Conservation (phyloP, 1,284 basidiomycete genomes). For the Ceratobasidium papillatum region DNA sequence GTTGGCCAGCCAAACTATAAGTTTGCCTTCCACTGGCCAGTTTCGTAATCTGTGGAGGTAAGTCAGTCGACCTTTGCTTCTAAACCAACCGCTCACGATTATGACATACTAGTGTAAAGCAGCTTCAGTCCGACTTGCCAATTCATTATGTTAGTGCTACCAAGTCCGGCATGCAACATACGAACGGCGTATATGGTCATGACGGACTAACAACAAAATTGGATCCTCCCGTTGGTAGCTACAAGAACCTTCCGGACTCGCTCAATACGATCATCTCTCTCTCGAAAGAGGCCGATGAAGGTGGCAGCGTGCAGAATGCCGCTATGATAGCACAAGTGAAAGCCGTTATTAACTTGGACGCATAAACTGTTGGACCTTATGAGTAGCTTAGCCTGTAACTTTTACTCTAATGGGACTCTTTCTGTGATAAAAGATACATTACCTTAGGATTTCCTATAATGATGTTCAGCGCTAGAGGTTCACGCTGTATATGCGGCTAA, state of each 20-base stretch:
- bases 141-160: constrained; percentile 2
- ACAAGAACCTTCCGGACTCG: background rate
- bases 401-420: background rate
- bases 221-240: constrained; percentile 1
- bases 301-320: background rate
- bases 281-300: background rate
- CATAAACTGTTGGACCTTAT: too few relatives aligned
- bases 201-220: constrained; percentile 12
- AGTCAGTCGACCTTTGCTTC: background rate
- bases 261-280: background rate
- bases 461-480: too few relatives aligned
- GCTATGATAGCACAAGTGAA: constrained; percentile 1
- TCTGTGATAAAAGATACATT: too few relatives aligned
- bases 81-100: background rate
- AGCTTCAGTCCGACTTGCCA: constrained; percentile 5
- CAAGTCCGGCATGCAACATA: background rate
- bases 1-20: constrained; percentile 50
- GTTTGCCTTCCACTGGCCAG: constrained; percentile 50
- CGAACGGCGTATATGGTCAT: constrained; percentile 21
- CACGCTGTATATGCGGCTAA: too few relatives aligned
- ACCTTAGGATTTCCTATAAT: too few relatives aligned
- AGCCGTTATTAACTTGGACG: background rate
- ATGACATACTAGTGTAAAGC: constrained; percentile 1
- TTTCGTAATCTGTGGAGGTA: constrained; percentile 58
- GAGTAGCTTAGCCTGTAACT: too few relatives aligned